A percentile compares a stretch with the other conserved stretches of the same genome.
These are phyloP conservation scores for Tranzscheliella williamsii DNA, from an alignment of 1,284 basidiomycete species.

Conservation along the genomic window DNA sequence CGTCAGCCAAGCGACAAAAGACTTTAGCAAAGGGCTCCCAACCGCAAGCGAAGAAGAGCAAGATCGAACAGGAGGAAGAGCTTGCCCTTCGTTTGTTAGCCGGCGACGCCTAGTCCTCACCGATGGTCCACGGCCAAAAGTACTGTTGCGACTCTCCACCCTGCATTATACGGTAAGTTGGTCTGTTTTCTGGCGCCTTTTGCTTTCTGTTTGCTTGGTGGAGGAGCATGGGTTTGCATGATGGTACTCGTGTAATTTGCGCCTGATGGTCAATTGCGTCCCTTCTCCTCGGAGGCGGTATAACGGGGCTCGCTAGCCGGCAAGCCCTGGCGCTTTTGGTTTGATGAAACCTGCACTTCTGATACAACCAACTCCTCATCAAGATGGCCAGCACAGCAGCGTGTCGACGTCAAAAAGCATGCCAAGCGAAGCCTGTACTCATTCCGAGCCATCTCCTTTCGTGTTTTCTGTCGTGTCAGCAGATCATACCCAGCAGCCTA, in stretches of 20 bases:
- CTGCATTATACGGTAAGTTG: too few relatives aligned
- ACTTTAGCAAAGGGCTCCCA: slow-evolving; percentile 1
- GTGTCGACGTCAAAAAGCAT: too few relatives aligned
- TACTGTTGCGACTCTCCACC: too few relatives aligned
- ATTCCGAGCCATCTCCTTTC: too few relatives aligned
- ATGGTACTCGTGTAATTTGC: slow-evolving; percentile 58
- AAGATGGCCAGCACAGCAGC: too few relatives aligned
- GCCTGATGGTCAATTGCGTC: slow-evolving; percentile 41
- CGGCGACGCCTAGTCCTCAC: slow-evolving; percentile 8
- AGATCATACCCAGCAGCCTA: too few relatives aligned
- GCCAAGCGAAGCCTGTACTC: too few relatives aligned
- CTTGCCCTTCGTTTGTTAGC: slow-evolving; percentile 43
- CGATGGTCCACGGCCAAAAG: too few relatives aligned
- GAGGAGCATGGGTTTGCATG: slow-evolving; percentile 16
- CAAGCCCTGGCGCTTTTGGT: slow-evolving; percentile 41
- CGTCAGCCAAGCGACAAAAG: slow-evolving; percentile 22
- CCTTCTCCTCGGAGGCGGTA: slow-evolving; percentile 25
- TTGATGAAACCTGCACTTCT: slow-evolving; percentile 47
- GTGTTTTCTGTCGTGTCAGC: too few relatives aligned
- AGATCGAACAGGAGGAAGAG: slow-evolving; percentile 38
- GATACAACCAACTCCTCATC: slow-evolving; percentile 6
- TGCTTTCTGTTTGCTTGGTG: too few relatives aligned
- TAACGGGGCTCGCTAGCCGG: slow-evolving; percentile 52
- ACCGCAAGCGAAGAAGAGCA: slow-evolving; percentile 34
- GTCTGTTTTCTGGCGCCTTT: too few relatives aligned